Conservation (phyloP, 2,329 filamentous ascomycete species). For the Penicillium hesseltinei region DNA sequence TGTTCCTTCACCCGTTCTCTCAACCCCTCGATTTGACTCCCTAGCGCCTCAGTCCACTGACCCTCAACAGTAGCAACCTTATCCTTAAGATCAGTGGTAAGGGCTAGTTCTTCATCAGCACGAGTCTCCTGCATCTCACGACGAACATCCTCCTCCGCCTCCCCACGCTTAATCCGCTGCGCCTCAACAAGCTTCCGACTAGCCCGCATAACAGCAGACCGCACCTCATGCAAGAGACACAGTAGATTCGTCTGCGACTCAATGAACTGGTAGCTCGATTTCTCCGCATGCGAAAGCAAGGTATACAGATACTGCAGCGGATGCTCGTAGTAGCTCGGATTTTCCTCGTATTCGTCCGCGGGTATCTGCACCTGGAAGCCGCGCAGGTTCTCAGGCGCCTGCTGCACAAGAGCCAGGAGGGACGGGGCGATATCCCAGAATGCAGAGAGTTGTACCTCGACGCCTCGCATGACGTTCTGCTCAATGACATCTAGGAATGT, state of each 20-base stretch:
- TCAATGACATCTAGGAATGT: slow-evolving; percentile 78
- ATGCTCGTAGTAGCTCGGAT: slow-evolving; percentile 73
- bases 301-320: slow-evolving; percentile 90
- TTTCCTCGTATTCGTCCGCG: slow-evolving; percentile 73
- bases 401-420: slow-evolving; percentile 73
- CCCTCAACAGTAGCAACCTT: slow-evolving; percentile 88
- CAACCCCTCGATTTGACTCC: slow-evolving; percentile 68
- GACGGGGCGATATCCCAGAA: slow-evolving; percentile 98
- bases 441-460: slow-evolving; percentile 85
- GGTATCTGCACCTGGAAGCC: slow-evolving; percentile 76
- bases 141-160: slow-evolving; percentile 43
- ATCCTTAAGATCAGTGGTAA: slow-evolving; percentile 88
- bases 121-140: slow-evolving; percentile 58
- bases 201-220: slow-evolving; percentile 71
- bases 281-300: slow-evolving; percentile 80
- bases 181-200: slow-evolving; percentile 66
- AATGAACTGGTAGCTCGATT: slow-evolving; percentile 94
- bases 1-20: slow-evolving; percentile 72
- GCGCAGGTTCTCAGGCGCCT: slow-evolving; percentile 61
- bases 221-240: slow-evolving; percentile 87
- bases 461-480: slow-evolving; percentile 78
- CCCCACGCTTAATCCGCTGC: slow-evolving; percentile 53
- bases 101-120: slow-evolving; percentile 63
- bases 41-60: slow-evolving; percentile 86
- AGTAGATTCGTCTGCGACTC: slow-evolving; percentile 89